A percentile compares a stretch with the other conserved stretches of the same genome.
These are phyloP conservation scores for Porphyridium purpureum DNA, from an alignment of 23 red algal genomes.

Conservation along the genomic window DNA sequence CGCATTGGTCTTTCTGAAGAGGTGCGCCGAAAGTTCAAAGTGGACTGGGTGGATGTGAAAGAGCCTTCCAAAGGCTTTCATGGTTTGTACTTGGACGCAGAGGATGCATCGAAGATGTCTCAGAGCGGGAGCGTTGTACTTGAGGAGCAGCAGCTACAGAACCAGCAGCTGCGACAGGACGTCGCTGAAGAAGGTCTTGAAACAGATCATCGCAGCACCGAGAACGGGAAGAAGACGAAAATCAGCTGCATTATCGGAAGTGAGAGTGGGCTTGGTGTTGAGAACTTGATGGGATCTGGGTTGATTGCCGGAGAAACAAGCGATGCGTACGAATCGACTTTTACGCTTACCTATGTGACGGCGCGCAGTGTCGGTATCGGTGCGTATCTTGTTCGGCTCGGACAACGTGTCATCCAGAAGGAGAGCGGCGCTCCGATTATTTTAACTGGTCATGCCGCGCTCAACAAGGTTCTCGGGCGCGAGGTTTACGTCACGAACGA, in stretches of 20 bases:
- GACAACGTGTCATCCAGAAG: constrained; percentile 93
- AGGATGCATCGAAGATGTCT: constrained; percentile 7
- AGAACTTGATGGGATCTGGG: constrained; percentile 95
- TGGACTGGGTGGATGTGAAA: constrained; percentile 61
- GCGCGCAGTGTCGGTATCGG: constrained; percentile 94
- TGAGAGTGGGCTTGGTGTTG: constrained; percentile 82
- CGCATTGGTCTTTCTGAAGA: constrained; percentile 93
- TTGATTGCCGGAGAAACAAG: constrained; percentile 89
- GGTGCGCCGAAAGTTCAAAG: constrained; percentile 60
- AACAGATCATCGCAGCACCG: constrained; percentile 12
- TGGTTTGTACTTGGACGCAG: constrained; percentile 30
- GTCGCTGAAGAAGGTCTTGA: neutral
- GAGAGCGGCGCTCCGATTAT: constrained; percentile 90
- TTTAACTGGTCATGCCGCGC: constrained; percentile 83
- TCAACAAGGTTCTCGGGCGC: constrained; percentile 93
- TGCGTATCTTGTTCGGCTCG: constrained; percentile 94
- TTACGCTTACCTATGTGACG: constrained; percentile 89
- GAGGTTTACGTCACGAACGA: constrained; percentile 94
- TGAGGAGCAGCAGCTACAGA: neutral
- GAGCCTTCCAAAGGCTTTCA: constrained; percentile 77
- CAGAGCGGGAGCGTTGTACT: too few species aligned
- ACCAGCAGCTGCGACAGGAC: too few species aligned
- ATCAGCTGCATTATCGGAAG: constrained; percentile 63
- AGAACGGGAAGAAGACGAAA: constrained; percentile 25
- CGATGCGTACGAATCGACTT: constrained; percentile 76